Conservation (phyloP, 2,329 filamentous ascomycete species). For the Anisogramma anomala region DNA sequence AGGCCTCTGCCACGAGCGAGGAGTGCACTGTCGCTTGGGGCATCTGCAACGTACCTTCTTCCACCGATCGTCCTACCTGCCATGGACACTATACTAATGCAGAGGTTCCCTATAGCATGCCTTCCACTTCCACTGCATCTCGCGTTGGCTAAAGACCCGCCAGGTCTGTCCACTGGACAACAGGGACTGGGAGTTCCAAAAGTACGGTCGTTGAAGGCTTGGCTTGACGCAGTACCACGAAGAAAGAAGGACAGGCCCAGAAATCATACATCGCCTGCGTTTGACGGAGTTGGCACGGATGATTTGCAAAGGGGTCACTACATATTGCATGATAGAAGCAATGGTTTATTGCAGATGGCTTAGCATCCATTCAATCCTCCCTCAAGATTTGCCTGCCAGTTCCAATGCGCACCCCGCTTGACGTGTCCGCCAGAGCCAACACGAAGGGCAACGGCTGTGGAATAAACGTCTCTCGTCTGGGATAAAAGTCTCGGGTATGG, state of each 20-base stretch:
- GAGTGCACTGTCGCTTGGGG: slow-evolving; percentile 99
- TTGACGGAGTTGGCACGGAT: not conserved
- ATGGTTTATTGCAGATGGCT: slow-evolving; percentile 3
- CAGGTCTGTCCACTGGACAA: slow-evolving; percentile 97
- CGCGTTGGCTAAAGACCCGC: slow-evolving; percentile 96
- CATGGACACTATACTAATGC: slow-evolving; percentile 24
- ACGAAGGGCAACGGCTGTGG: no score
- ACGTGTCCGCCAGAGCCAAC: no score
- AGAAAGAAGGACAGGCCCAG: not conserved
- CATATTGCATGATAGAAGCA: not conserved
- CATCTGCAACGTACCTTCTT: slow-evolving; percentile 82
- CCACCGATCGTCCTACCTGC: not conserved
- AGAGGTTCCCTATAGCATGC: slow-evolving; percentile 56
- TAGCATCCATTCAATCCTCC: slow-evolving; percentile 1
- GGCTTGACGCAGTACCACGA: no score
- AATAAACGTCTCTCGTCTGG: no score
- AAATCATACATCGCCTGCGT: not conserved
- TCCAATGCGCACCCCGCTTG: no score
- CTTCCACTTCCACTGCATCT: slow-evolving; percentile 99
- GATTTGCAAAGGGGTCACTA: not conserved
- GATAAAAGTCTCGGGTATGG: no score
- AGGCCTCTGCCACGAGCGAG: slow-evolving; percentile 91
- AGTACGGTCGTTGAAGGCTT: slow-evolving; percentile 60
- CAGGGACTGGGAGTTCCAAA: slow-evolving; percentile 98
- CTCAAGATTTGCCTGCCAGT: no score